Base-by-base conservation (phyloP, 495 filamentous ascomycete species). In the Zalerion maritima region DNA sequence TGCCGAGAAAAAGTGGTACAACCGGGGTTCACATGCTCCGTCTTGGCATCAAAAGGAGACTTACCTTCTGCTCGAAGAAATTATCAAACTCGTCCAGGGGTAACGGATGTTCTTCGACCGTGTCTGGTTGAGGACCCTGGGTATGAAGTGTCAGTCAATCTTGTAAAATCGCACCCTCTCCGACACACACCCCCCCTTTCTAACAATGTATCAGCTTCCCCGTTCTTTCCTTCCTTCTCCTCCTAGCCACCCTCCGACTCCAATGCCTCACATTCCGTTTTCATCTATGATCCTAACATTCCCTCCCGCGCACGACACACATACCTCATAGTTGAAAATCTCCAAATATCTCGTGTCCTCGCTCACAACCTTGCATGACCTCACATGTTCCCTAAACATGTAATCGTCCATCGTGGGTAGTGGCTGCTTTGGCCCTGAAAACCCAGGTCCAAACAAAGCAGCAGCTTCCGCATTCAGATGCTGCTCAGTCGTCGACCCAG, bases 261-360 rank as follows among this genome's bases (percentile, higher is more conserved):
- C n/a, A n/a, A n/a, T n/a, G n/a, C n/a, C n/a, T n/a, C n/a, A n/a
- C 13, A 19, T 32, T 34, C 38, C 31, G 27, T 20, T 10, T 10
- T 4, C 20, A 14, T 6, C 15, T 8, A 18, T 10, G 8, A 18
- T 22, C 13, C 15, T 6, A 17, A 21, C 26, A 24, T 19, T 11
- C 23, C 12, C n/a, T 15, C 18, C 9, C 20, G 14, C n/a, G 28
- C 6, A 27, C 6, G 4, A 7, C 13, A 28, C 23, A 47, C 63
- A 28, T 42, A 71, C 66, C 32, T 64, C 60, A 37, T 69, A 71
- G 21, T 60, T 62, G 33, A 64, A 50, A 18, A 71, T 65, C 47
- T 71, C 64, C 12, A 71, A 37, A 36, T 67, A 71, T 18, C 47
- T 50, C 12, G 64, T 69, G 12, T 41, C 45, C 36, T 71, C 67